Base-by-base conservation (phyloP, 805 yeast genomes). In the Pichia sporocuriosa region DNA sequence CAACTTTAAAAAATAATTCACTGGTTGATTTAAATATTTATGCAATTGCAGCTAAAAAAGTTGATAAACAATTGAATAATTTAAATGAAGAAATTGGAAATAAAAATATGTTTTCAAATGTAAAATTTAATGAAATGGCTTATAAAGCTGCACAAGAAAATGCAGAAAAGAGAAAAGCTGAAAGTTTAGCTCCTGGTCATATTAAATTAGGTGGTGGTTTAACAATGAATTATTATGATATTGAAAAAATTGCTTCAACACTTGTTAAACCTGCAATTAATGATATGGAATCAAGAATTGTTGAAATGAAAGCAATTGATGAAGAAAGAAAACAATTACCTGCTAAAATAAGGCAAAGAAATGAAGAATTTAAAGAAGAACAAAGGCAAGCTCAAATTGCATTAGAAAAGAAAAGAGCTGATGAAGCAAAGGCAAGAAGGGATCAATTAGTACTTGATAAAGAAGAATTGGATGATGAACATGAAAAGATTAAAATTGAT, bases 181-280 rank as follows among this genome's bases (percentile, higher is more conserved):
- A 37, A 11, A 51, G 56, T 37, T 68, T 70, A 47, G 77, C 79
- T 49, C 75, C 57, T 35, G 52, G 58, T 37, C 75, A 80, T 59
- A 68, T 87, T 53, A 72, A 86, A 55, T 65, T 90, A 48, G 98
- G 98, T 46, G 96, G 95, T 48, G 97, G 97, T 2, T 70, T 85
- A 44, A 75, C 72, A 55, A 77, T 90, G 73, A 69, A 84, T 30
- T 82, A 73, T 45, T 73, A 69, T 17, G 96, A 89, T 55, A 75
- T 93, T 47, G 82, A 85, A 49, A 72, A 72, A 39, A 75, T 90
- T 67, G 97, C 98, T 17, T 66, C 77, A 46, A 72, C 79, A 35
- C 70, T 84, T 55, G 95, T 93, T 44, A 71, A 75, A 50, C 98
- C 98, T 8, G 88, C 90, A 5, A 67, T 90, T 54, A 71, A 69